Conservation (phyloP, 164 flowering plant genomes). For the Chimonanthus salicifolius region DNA sequence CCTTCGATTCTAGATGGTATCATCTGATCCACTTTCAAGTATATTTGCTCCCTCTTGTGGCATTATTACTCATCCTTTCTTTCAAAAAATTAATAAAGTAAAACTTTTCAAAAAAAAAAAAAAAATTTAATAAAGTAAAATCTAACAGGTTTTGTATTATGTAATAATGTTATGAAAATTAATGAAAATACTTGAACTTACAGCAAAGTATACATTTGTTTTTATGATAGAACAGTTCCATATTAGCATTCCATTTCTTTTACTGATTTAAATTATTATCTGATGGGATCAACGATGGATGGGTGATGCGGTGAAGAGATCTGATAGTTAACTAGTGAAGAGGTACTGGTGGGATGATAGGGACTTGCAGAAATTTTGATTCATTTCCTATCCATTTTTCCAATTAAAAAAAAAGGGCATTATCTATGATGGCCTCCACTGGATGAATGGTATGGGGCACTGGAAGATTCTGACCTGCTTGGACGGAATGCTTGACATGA, state of each 20-base stretch:
- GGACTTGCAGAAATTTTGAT: not conserved
- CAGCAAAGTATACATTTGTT: not conserved
- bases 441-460: not conserved
- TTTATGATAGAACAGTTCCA: not conserved
- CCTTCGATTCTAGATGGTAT: constrained; percentile 98
- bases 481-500: not conserved
- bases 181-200: not conserved
- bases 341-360: not conserved
- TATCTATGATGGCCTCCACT: not conserved
- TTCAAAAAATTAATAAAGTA: no score
- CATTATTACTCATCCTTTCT: no score
- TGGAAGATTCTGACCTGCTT: not conserved
- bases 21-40: not conserved
- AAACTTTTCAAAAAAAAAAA: no score
- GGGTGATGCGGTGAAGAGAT: not conserved
- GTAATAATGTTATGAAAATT: not conserved
- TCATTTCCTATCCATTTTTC: not conserved
- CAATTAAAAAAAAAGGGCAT: not conserved
- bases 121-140: no score
- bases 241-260: not conserved
- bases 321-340: not conserved
- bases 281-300: not conserved
- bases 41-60: no score
- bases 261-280: not conserved
- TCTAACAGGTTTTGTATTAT: no score